Percentiles rank a stretch among this genome's conserved stretches.
Conservation (phyloP, 2,329 filamentous ascomycete species). For the Ophiostoma novo-ulmi region DNA sequence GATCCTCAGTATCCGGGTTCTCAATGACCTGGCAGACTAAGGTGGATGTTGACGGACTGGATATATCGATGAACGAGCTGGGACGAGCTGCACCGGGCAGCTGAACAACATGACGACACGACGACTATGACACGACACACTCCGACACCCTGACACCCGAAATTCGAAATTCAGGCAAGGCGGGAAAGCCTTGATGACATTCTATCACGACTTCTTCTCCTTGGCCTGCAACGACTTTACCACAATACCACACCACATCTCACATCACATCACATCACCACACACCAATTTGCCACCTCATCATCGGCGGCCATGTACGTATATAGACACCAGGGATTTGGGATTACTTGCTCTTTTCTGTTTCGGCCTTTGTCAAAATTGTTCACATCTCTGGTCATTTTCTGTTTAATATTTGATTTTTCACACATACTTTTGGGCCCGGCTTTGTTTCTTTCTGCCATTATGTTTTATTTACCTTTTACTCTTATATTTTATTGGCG, state of each 20-base stretch:
- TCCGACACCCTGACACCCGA: background rate
- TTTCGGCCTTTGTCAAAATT: constrained; percentile 18
- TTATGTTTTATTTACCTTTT: constrained; percentile 11
- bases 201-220: too few relatives aligned
- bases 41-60: background rate
- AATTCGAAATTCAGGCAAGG: background rate
- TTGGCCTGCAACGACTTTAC: too few relatives aligned
- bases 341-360: constrained; percentile 8
- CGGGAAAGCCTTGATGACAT: background rate
- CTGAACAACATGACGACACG: constrained; percentile 19
- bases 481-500: constrained; percentile 11
- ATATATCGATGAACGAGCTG: background rate
- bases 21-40: constrained; percentile 55
- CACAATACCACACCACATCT: background rate
- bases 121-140: constrained; percentile 20
- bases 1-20: constrained; percentile 85
- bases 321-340: constrained; percentile 21
- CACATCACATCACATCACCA: constrained; percentile 1
- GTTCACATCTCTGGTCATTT: constrained; percentile 6
- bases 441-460: constrained; percentile 14
- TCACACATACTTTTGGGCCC: background rate
- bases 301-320: constrained; percentile 17
- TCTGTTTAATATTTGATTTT: constrained; percentile 6
- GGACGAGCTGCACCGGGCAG: constrained; percentile 11
- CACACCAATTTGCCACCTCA: constrained; percentile 13